Evolutionary conservation across 306 rosid genomes (phyloP), one percentile per base, ranked within the genome.

Genomic region (Begonia loranthoides): DNA sequence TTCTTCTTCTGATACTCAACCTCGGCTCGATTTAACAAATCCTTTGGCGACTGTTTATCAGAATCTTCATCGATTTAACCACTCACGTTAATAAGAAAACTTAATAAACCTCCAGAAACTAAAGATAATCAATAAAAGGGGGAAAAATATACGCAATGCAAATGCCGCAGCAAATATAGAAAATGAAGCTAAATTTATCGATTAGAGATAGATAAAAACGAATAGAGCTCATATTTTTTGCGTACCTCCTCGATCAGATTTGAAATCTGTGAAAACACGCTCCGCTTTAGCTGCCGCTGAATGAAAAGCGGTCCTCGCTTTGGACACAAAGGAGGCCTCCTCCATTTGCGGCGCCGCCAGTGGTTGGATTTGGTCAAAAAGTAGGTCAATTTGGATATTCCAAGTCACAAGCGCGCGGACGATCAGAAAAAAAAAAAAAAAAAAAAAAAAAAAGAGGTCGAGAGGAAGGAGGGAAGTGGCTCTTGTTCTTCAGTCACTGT

Each of bases 251-350:
- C 81, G 92, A 80, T 85, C 94, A 63, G 95, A 70, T 64, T 89
- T 90, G 43, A 83, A 86, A 71, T 84, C 95, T 17, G 68, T 56
- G 12, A 85, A 70, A 45, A 86, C 86, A 14, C 94, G 77, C 79
- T 86, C 99, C 92, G 99, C 96, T 83, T 90, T 90, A 13, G 95
- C 94, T 59, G 99, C 99, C 12, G 93, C 96, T 66, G 96, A 92
- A 83, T 83, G 79, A 44, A 92, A 81, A 84, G 96, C 94, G 16
- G 76, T 80, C 84, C 93, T 83, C 52, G 99, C 94, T 80, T 83
- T 92, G 41, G 82, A 92, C 48, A 92, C 94, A 61, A 86, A 80
- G 52, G 99, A 78, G 9, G 80, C 79, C 50, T 78, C 52, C 65
- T 92, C 96, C 99, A 86, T 90, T 60, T 64, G 68, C 73, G 65